Conservation (phyloP, 2,329 filamentous ascomycete genomes). For the Talaromyces islandicus region DNA sequence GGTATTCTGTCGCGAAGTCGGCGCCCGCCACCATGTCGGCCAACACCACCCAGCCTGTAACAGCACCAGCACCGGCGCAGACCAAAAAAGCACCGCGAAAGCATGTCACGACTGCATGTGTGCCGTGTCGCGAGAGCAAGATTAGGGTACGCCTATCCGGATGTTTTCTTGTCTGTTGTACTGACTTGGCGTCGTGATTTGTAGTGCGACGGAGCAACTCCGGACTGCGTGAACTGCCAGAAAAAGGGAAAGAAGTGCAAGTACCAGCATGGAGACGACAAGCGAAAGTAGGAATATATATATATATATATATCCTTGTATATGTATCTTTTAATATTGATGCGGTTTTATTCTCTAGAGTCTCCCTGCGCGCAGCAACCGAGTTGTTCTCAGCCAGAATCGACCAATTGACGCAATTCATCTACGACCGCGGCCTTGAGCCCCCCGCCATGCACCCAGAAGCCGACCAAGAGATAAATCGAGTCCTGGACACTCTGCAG, state of each 20-base stretch:
- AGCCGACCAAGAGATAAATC: constrained; percentile 32
- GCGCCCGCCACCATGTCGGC: constrained; percentile 9
- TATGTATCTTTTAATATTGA: neutral
- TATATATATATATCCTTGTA: neutral
- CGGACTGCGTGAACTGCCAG: constrained; percentile 33
- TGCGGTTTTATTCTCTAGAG: constrained; percentile 14
- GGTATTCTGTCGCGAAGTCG: neutral
- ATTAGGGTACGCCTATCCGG: constrained; percentile 29
- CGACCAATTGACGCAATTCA: constrained; percentile 35
- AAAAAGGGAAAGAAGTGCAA: constrained; percentile 33
- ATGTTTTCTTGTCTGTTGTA: neutral
- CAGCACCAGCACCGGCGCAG: constrained; percentile 17
- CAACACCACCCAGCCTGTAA: neutral
- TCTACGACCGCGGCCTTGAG: constrained; percentile 34
- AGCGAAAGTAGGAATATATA: constrained; percentile 28
- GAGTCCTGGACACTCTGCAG: constrained; percentile 32
- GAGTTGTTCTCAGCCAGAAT: constrained; percentile 33
- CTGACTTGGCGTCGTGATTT: constrained; percentile 2
- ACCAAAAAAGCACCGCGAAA: constrained; percentile 31
- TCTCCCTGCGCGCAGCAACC: constrained; percentile 30
- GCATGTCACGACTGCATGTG: constrained; percentile 41
- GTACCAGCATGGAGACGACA: constrained; percentile 35
- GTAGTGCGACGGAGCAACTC: constrained; percentile 33
- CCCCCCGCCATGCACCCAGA: constrained; percentile 34
- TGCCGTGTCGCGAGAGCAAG: constrained; percentile 41